These are phyloP conservation scores for Phlebiopsis flavidoalba DNA, from an alignment of 768 basidiomycete genomes.

Conservation along the genomic window DNA sequence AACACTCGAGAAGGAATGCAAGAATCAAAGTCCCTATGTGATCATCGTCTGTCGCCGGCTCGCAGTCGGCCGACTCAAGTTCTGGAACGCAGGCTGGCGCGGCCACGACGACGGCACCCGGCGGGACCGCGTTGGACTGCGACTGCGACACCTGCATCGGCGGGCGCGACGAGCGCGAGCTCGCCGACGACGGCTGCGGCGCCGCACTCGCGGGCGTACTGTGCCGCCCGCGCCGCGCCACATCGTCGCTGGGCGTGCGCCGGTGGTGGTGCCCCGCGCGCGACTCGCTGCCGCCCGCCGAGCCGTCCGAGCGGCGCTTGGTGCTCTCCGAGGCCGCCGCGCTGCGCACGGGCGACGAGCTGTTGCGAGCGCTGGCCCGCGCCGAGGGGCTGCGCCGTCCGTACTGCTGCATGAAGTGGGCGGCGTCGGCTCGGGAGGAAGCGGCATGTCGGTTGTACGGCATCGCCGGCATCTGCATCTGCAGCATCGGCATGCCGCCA, in stretches of 20 bases:
- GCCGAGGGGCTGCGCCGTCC: too few relatives aligned
- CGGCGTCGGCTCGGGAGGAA: conserved; percentile 67
- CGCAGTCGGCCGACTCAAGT: conserved; percentile 20
- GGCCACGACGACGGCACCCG: conserved; percentile 15
- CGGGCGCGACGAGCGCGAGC: not conserved
- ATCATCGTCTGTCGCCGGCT: conserved; percentile 23
- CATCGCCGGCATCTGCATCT: conserved; percentile 25
- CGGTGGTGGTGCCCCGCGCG: conserved; percentile 5
- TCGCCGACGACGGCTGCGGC: conserved; percentile 1
- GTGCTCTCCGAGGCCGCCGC: not conserved
- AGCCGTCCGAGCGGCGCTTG: conserved; percentile 13
- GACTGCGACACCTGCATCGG: not conserved
- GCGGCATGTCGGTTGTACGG: conserved; percentile 51
- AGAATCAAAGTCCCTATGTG: conserved; percentile 10
- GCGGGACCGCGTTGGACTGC: conserved; percentile 13
- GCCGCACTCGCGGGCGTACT: not conserved
- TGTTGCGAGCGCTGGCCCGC: conserved; percentile 26
- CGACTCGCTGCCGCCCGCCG: conserved; percentile 8
- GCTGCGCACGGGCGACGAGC: conserved; percentile 22
- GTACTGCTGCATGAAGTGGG: conserved; percentile 69
- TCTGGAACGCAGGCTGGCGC: conserved; percentile 22
- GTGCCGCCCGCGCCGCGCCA: not conserved
- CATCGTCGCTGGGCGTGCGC: conserved; percentile 3
- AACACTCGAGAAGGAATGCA: not conserved
- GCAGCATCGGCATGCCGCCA: conserved; percentile 23